Conservation (phyloP, 2,329 filamentous ascomycete genomes). For the Curvularia lunata region DNA sequence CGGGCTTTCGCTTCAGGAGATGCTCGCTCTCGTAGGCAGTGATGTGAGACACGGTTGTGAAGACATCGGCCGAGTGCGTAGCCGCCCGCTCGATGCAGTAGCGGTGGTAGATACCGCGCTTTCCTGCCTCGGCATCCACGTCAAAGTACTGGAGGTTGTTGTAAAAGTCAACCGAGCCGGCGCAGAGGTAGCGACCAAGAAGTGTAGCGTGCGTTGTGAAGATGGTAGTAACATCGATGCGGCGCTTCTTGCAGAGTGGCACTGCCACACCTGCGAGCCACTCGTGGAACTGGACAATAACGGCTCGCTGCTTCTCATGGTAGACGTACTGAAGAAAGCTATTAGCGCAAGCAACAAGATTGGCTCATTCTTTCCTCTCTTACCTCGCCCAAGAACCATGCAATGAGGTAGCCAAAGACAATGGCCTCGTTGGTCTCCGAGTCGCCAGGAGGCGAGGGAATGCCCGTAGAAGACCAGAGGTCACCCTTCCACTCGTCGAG, state of each 20-base stretch:
- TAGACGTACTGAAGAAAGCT: slow-evolving; percentile 74
- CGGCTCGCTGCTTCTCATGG: slow-evolving; percentile 88
- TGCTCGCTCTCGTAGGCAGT: slow-evolving; percentile 98
- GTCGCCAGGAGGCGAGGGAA: slow-evolving; percentile 90
- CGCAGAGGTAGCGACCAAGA: slow-evolving; percentile 93
- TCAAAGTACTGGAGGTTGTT: slow-evolving; percentile 98
- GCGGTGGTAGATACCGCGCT: slow-evolving; percentile 96
- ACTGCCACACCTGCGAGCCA: slow-evolving; percentile 95
- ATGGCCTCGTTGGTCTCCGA: slow-evolving; percentile 97
- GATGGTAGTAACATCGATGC: slow-evolving; percentile 96
- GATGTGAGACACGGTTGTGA: slow-evolving; percentile 98
- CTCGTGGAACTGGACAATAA: slow-evolving; percentile 98
- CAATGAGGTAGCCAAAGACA: slow-evolving; percentile 95
- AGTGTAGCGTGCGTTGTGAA: slow-evolving; percentile 98
- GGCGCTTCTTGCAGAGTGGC: slow-evolving; percentile 88
- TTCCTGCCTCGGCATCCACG: slow-evolving; percentile 93
- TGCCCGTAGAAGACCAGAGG: slow-evolving; percentile 89
- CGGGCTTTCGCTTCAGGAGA: slow-evolving; percentile 94
- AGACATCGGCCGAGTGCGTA: slow-evolving; percentile 91
- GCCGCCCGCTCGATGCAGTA: slow-evolving; percentile 98
- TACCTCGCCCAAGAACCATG: slow-evolving; percentile 98
- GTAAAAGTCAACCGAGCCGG: slow-evolving; percentile 98
- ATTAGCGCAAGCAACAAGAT: slow-evolving; percentile 22
- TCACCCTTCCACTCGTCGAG: slow-evolving; percentile 97
- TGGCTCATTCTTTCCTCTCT: slow-evolving; percentile 17